Evolutionary conservation across 2,329 filamentous ascomycete species (phyloP).

Genomic region (Fusarium fujikuroi): DNA sequence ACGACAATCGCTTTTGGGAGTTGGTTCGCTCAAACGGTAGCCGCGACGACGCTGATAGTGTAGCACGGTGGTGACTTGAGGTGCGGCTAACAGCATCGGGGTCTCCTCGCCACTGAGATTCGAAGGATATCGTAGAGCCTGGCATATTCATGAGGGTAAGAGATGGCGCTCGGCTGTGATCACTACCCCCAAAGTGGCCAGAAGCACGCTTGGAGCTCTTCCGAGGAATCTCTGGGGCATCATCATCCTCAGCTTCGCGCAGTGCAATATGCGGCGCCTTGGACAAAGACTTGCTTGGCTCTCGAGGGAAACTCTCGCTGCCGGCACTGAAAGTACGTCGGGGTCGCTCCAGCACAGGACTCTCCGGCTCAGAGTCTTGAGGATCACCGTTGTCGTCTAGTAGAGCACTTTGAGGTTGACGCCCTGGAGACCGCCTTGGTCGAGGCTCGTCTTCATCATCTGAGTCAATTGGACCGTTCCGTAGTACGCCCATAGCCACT

Average conservation of each 20-base stretch:
- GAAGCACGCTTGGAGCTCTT: slow-evolving; percentile 77
- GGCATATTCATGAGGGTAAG: slow-evolving; percentile 48
- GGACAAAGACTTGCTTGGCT: slow-evolving; percentile 36
- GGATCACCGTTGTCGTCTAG: slow-evolving; percentile 60
- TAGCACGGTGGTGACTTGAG: slow-evolving; percentile 41
- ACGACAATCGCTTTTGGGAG: slow-evolving; percentile 63
- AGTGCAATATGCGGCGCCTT: slow-evolving; percentile 34
- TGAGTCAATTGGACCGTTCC: slow-evolving; percentile 71
- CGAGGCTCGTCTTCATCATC: slow-evolving; percentile 63
- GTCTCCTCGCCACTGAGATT: slow-evolving; percentile 31
- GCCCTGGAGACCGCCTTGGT: slow-evolving; percentile 40
- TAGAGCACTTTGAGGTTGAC: slow-evolving; percentile 50
- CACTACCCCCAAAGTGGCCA: slow-evolving; percentile 43
- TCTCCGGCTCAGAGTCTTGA: slow-evolving; percentile 55
- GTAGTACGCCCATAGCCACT: slow-evolving; percentile 69
- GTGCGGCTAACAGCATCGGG: slow-evolving; percentile 34
- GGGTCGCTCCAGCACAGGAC: slow-evolving; percentile 48
- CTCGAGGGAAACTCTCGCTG: slow-evolving; percentile 51
- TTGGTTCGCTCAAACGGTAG: slow-evolving; percentile 68
- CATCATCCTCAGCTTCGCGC: slow-evolving; percentile 46
- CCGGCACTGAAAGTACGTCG: slow-evolving; percentile 51
- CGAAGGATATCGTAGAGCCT: slow-evolving; percentile 39
- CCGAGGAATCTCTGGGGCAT: slow-evolving; percentile 71
- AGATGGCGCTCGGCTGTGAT: slow-evolving; percentile 48
- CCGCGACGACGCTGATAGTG: slow-evolving; percentile 41